These are phyloP conservation scores for barley (Hordeum vulgare) DNA, from an alignment of 176 grass and related monocot species.

Conservation along the genomic window DNA sequence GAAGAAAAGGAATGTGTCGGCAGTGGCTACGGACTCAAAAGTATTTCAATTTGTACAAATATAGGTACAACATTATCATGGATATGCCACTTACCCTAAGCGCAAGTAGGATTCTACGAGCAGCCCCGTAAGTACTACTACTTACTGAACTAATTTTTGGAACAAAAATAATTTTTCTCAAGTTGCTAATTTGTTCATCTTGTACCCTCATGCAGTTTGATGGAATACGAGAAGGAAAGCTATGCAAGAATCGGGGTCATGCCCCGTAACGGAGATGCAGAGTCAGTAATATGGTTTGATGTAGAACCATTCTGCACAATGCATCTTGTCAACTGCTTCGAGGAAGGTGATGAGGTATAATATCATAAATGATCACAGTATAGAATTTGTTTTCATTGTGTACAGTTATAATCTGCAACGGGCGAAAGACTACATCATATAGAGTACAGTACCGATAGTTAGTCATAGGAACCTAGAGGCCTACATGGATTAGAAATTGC, in stretches of 20 bases:
- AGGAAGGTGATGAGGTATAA: slow-evolving; percentile 23
- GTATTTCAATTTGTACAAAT: neutral
- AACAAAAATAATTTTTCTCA: neutral
- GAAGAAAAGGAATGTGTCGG: neutral
- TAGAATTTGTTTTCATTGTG: neutral
- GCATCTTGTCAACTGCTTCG: slow-evolving; percentile 22
- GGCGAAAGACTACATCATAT: neutral
- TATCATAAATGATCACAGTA: neutral
- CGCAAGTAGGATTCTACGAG: slow-evolving; percentile 4
- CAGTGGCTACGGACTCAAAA: neutral
- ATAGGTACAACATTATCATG: slow-evolving; percentile 20
- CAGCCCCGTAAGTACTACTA: slow-evolving; percentile 2
- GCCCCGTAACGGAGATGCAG: slow-evolving; percentile 19
- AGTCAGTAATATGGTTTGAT: slow-evolving; percentile 24
- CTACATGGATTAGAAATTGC: neutral
- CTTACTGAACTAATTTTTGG: neutral
- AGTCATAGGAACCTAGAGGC: neutral
- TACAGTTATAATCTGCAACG: neutral
- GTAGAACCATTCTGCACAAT: slow-evolving; percentile 19
- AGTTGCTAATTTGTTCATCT: neutral
- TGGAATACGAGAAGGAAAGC: slow-evolving; percentile 7
- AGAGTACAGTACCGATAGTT: too few relatives aligned
- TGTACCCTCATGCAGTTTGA: neutral
- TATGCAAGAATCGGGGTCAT: slow-evolving; percentile 27
- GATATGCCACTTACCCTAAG: slow-evolving; percentile 21